Base-by-base conservation (phyloP, 257 asterid species). In the Ilex asprella region DNA sequence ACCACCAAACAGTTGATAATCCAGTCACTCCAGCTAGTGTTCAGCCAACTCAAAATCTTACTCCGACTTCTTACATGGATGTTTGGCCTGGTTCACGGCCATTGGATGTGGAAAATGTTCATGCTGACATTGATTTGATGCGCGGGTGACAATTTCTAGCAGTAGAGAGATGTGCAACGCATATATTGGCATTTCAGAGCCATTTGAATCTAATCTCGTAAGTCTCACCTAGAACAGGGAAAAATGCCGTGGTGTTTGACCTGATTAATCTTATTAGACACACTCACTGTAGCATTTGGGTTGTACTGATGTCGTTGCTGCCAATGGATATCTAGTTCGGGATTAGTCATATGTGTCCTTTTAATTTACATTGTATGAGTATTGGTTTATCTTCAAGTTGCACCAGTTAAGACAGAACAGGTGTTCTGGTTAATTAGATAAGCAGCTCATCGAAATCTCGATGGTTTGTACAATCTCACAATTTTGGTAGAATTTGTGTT, bases 41-140 rank as follows among this genome's bases (percentile, higher is more conserved):
- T 69, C 89, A 72, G 55, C 71, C 75, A 31, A 78, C 70, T 69
- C 89, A 84, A 72, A 82, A 76, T 67, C 69, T 75, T 12, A 58
- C 71, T 47, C 54, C 70, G 46, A 57, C 80, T 56, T 75, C 79
- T 57, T 76, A 84, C 44, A 70, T 79, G 82, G 84, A 76, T 10
- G 67, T 65, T 31, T 87, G 95, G 92, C 71, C 73, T 51, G 75
- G 78, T 70, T 75, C 81, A 10, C 71, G 82, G 70, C 78, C 63
- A 63, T 49, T 64, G 64, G 78, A 70, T 70, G 68, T 71, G 50
- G 75, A 67, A 65, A 68, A 64, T 56, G 31, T 65, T 55, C 58
- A 66, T 61, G 73, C 58, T 68, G 79, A 81, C 85, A 72, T 81
- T 76, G 78, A 80, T 68, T 70, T 71, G 81, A 63, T 76, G 81